These are phyloP conservation scores for Silene noctiflora DNA, from an alignment of 179 eudicot genomes.

Conservation along the genomic window DNA sequence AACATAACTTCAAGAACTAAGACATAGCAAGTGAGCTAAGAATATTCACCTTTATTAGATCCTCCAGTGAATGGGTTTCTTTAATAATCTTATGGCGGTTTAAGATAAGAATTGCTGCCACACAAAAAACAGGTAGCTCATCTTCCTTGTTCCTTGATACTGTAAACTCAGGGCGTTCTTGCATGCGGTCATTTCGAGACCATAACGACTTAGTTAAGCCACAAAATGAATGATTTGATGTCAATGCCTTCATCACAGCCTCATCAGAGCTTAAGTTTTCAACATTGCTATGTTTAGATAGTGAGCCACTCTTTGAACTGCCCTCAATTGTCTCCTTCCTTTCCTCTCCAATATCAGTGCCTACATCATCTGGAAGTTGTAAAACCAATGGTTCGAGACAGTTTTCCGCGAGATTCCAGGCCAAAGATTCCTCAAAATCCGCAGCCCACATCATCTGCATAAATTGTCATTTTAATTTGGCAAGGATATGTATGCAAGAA, in stretches of 20 bases:
- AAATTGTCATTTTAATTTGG: slow-evolving; percentile 11
- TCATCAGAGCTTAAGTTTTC: slow-evolving; percentile 48
- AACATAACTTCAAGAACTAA: neutral
- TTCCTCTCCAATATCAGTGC: slow-evolving; percentile 49
- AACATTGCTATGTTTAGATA: slow-evolving; percentile 36
- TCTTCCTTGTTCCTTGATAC: slow-evolving; percentile 64
- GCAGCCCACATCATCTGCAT: slow-evolving; percentile 99
- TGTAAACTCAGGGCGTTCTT: slow-evolving; percentile 38
- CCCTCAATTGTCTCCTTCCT: slow-evolving; percentile 35
- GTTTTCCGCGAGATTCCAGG: slow-evolving; percentile 53
- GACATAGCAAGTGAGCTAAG: neutral
- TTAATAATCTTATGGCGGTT: slow-evolving; percentile 81
- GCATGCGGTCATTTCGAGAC: slow-evolving; percentile 64
- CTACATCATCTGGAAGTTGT: slow-evolving; percentile 58
- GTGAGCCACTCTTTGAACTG: slow-evolving; percentile 35
- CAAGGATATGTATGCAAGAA: slow-evolving; percentile 4
- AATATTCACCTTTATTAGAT: slow-evolving; percentile 73
- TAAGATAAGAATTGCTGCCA: slow-evolving; percentile 81
- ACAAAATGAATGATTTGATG: slow-evolving; percentile 67
- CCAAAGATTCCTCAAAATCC: slow-evolving; percentile 80
- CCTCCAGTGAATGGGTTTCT: slow-evolving; percentile 86
- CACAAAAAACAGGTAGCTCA: slow-evolving; percentile 88
- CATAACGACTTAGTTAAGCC: slow-evolving; percentile 79
- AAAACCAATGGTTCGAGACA: slow-evolving; percentile 74
- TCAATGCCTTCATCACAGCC: slow-evolving; percentile 46